Base-by-base conservation (phyloP, 805 yeast genomes). In the Metschnikowia similis region DNA sequence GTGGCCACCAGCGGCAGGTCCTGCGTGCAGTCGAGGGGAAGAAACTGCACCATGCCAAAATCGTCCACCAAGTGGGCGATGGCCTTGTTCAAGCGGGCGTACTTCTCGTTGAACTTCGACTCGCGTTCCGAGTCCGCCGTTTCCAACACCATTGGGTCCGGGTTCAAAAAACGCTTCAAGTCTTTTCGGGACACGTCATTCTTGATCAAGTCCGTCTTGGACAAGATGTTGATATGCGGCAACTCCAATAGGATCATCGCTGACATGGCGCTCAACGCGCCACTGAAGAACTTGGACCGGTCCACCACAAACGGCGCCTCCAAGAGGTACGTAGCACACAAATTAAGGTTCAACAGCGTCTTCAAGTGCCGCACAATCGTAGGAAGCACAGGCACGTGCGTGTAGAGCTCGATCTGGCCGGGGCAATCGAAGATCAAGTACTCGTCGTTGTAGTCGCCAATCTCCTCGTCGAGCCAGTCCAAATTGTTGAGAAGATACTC, bases 381-480 rank as follows among this genome's bases (percentile, higher is more conserved):
- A 1, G 99, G 99, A 47, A 94, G 74, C 7, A 90, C 92, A 0
- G 98, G 98, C 32, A 92, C 82, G 67, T 94, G 99, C 6, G 96
- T 89, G 63, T 92, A 92, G 21, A 92, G 75, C 66, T 92, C 99
- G 53, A 92, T 91, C 65, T 92, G 98, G 0, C 98, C 98, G 0
- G 98, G 98, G 67, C 97, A 91, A 65, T 92, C 98, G 66, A 92
- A 90, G 29, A 92, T 89, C 57, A 92, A 74, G 61, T 89, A 92
- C 61, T 94, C 99, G 63, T 94, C 98, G 59, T 87, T 91, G 64
- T 76, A 94, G 55, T 94, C 98, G 14, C 99, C 99, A 51, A 94
- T 86, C 63, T 92, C 96, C 59, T 92, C 97, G 59, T 92, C 99
- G 31, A 94, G 71, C 99, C 99, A 94, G 70, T 94, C 99, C 53